A percentile compares a stretch with the other conserved stretches of the same genome.
These are phyloP conservation scores for Stereocaulon alpinum DNA, from an alignment of 495 filamentous ascomycete genomes.

Conservation along the genomic window DNA sequence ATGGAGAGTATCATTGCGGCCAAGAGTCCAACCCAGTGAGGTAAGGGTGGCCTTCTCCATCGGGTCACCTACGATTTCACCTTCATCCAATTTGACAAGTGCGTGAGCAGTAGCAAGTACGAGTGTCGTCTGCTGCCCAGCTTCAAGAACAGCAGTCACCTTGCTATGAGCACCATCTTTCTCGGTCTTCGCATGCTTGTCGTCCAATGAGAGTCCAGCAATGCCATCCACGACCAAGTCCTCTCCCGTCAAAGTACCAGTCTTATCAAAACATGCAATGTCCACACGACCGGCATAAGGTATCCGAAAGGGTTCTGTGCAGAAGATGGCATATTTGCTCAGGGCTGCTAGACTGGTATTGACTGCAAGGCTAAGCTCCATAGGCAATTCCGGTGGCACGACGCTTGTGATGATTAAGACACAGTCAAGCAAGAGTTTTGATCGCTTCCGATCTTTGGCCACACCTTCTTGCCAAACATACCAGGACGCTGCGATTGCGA, in stretches of 20 bases:
- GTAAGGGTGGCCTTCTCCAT: constrained; percentile 96
- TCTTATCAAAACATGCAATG: constrained; percentile 98
- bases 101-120: constrained; percentile 94
- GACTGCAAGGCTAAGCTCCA: constrained; percentile 94
- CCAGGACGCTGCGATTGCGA: constrained; percentile 97
- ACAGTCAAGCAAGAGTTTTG: constrained; percentile 94
- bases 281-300: constrained; percentile 93
- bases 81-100: constrained; percentile 90
- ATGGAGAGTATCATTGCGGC: constrained; percentile 71
- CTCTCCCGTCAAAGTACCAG: constrained; percentile 91
- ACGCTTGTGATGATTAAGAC: constrained; percentile 96
- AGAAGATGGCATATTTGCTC: constrained; percentile 93
- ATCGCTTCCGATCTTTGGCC: constrained; percentile 81
- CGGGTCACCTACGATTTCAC: constrained; percentile 92
- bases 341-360: constrained; percentile 97
- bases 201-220: constrained; percentile 70
- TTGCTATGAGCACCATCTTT: constrained; percentile 68
- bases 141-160: constrained; percentile 52
- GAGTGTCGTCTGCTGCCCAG: constrained; percentile 72
- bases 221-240: constrained; percentile 97
- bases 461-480: constrained; percentile 99
- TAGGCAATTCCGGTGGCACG: constrained; percentile 92
- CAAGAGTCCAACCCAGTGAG: constrained; percentile 83
- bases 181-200: constrained; percentile 56
- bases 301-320: constrained; percentile 98